These are phyloP conservation scores for Cercospora sp. DNA, from an alignment of 2,329 filamentous ascomycete species.

Conservation along the genomic window DNA sequence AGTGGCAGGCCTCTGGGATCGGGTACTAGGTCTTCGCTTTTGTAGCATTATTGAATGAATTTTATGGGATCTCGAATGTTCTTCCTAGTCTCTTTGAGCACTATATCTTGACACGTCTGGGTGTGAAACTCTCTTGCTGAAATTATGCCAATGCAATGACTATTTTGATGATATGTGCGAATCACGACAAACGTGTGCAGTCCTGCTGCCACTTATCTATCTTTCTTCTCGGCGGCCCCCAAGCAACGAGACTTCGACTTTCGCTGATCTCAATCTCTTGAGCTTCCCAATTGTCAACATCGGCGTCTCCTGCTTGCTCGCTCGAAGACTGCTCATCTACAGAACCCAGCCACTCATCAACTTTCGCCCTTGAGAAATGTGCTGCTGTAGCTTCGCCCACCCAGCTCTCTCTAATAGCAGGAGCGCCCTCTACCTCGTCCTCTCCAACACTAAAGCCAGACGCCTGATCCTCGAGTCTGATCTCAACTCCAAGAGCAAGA, in stretches of 20 bases:
- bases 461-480: not conserved
- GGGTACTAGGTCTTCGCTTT: too few relatives aligned
- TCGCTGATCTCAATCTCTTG: not conserved
- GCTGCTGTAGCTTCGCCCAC: not conserved
- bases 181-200: not conserved
- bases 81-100: too few relatives aligned
- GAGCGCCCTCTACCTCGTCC: not conserved
- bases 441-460: not conserved
- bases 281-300: not conserved
- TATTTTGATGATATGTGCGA: too few relatives aligned
- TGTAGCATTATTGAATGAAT: too few relatives aligned
- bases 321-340: not conserved
- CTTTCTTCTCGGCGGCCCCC: not conserved
- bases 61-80: too few relatives aligned
- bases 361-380: not conserved
- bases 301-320: not conserved
- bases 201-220: not conserved
- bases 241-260: not conserved
- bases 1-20: too few relatives aligned
- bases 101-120: too few relatives aligned
- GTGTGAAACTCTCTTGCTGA: too few relatives aligned
- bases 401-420: not conserved
- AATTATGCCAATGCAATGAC: too few relatives aligned
- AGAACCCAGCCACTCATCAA: not conserved
- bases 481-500: slow-evolving; percentile 9